phyloP scores from a whole-genome alignment of 768 basidiomycete genomes.

The Strobilomyces dryophilus region DNA sequence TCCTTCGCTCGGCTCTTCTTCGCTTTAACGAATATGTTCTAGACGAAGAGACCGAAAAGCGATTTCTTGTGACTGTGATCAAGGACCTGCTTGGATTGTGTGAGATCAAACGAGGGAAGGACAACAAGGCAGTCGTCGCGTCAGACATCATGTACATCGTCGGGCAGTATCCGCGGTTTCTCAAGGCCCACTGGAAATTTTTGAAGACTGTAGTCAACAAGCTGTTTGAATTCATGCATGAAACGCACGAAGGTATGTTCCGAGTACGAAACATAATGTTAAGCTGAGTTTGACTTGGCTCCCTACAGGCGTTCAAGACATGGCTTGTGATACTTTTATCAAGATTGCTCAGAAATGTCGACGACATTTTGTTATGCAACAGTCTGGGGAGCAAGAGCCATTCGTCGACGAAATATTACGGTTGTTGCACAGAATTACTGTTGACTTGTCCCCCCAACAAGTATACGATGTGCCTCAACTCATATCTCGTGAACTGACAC shows the following conservation, averaged over 20 bases:
- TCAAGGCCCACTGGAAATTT: conserved; percentile 99
- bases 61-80: conserved; percentile 98
- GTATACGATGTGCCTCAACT: conserved; percentile 10
- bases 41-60: conserved; percentile 99
- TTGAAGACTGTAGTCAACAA: conserved; percentile 99
- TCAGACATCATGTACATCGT: conserved; percentile 99
- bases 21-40: not conserved
- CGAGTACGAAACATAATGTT: not conserved
- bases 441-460: conserved; percentile 91
- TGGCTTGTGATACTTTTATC: conserved; percentile 99
- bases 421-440: conserved; percentile 87
- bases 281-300: conserved; percentile 1
- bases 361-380: conserved; percentile 98
- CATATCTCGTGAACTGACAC: conserved; percentile 8
- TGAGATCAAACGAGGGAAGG: conserved; percentile 98
- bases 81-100: conserved; percentile 96
- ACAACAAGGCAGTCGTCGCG: conserved; percentile 98
- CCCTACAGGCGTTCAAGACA: conserved; percentile 88
- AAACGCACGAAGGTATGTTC: conserved; percentile 85
- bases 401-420: conserved; percentile 98
- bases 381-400: conserved; percentile 93
- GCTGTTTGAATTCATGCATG: conserved; percentile 99
- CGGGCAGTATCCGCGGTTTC: conserved; percentile 98
- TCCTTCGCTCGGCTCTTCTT: not conserved
- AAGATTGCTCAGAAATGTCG: conserved; percentile 99